A percentile compares a stretch with the other conserved stretches of the same genome.
Evolutionary conservation across 108 stramenopile species (phyloP).

Genomic region (Pseudonitzschia pungens): DNA sequence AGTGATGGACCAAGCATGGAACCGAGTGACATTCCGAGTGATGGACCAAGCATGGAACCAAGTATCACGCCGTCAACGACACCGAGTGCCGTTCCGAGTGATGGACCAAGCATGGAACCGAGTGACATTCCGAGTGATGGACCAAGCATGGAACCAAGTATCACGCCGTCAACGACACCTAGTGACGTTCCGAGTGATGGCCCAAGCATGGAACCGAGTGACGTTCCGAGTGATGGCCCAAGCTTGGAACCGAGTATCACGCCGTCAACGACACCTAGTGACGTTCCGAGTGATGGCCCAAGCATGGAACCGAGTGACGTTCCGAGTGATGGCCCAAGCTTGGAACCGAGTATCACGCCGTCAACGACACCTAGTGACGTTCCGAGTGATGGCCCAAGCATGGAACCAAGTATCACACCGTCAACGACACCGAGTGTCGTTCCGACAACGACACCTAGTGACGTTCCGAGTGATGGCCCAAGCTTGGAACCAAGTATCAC

Average conservation of each 20-base stretch:
- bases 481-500: neutral
- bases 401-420: constrained; percentile 1
- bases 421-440: neutral
- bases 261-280: neutral
- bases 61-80: neutral
- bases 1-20: neutral
- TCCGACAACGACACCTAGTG: constrained; percentile 1
- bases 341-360: too few relatives aligned
- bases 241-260: neutral
- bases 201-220: constrained; percentile 1
- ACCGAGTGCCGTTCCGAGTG: constrained; percentile 2
- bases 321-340: neutral
- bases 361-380: neutral
- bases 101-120: neutral
- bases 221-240: neutral
- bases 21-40: constrained; percentile 1
- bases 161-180: too few relatives aligned
- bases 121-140: neutral
- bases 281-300: neutral
- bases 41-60: neutral
- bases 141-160: neutral
- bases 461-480: neutral
- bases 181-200: neutral
- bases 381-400: neutral
- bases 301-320: constrained; percentile 7